Conservation (phyloP, 371 early-diverging fungal species). For the Mucor racemosus region DNA sequence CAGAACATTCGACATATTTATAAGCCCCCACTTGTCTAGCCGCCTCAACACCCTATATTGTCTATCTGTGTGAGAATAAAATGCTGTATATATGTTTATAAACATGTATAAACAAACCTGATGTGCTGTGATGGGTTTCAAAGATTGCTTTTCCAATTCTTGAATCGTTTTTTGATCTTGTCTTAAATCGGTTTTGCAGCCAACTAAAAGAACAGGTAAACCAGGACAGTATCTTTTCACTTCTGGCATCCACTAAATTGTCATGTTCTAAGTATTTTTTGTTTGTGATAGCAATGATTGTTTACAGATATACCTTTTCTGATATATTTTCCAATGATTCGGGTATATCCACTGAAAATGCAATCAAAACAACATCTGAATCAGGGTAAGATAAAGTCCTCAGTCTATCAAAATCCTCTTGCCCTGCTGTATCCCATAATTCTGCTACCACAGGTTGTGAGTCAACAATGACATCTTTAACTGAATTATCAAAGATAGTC, state of each 20-base stretch:
- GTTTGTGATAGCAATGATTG: not conserved
- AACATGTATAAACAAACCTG: constrained; percentile 28
- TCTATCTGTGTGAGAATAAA: not conserved
- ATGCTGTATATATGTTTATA: not conserved
- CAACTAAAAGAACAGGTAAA: constrained; percentile 51
- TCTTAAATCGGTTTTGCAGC: constrained; percentile 56
- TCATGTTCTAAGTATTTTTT: not conserved
- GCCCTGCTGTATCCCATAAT: constrained; percentile 90
- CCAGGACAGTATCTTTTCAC: constrained; percentile 51
- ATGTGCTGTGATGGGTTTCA: constrained; percentile 35
- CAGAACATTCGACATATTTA: constrained; percentile 37
- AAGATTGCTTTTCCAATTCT: constrained; percentile 27
- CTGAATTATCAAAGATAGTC: constrained; percentile 84
- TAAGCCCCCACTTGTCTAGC: constrained; percentile 35
- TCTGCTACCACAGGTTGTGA: constrained; percentile 75
- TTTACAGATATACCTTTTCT: constrained; percentile 14
- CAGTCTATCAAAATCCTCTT: constrained; percentile 60
- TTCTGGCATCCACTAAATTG: constrained; percentile 57
- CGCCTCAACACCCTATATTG: constrained; percentile 25
- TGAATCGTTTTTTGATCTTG: constrained; percentile 37
- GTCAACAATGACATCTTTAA: constrained; percentile 74
- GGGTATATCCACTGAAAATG: constrained; percentile 53
- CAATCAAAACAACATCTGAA: constrained; percentile 50
- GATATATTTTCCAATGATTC: constrained; percentile 50
- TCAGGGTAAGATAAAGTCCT: constrained; percentile 55